These are phyloP conservation scores for Eucalyptus sp. DNA, from an alignment of 345 rosid genomes.

Conservation along the genomic window DNA sequence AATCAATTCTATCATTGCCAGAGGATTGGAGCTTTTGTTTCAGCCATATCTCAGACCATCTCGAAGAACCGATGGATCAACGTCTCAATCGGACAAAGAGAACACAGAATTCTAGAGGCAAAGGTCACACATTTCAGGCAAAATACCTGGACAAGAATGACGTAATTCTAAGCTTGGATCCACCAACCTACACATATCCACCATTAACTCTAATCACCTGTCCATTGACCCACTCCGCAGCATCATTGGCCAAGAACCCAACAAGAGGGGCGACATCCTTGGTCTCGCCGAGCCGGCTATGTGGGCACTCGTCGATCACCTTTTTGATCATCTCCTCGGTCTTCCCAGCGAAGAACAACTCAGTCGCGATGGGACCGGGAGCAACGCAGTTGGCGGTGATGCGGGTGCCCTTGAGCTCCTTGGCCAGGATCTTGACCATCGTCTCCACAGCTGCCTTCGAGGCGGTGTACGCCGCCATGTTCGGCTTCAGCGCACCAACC, in stretches of 20 bases:
- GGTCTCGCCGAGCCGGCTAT: constrained; percentile 1
- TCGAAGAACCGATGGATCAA: background rate
- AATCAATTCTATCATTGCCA: background rate
- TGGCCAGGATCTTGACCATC: constrained; percentile 5
- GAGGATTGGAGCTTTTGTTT: background rate
- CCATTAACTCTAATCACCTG: background rate
- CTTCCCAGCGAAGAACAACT: constrained; percentile 3
- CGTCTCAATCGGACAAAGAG: background rate
- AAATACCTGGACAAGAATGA: background rate
- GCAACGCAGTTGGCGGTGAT: constrained; percentile 1
- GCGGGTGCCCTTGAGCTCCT: constrained; percentile 10
- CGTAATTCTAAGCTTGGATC: background rate
- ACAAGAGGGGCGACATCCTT: background rate
- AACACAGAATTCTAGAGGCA: background rate
- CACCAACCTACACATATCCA: background rate
- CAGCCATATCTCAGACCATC: background rate
- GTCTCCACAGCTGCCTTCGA: constrained; percentile 4
- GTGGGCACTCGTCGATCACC: background rate
- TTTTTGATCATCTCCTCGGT: background rate
- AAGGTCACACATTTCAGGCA: background rate
- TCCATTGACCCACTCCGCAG: constrained; percentile 6
- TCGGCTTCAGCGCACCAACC: background rate
- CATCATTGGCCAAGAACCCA: background rate
- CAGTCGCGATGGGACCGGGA: background rate
- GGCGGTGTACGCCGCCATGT: background rate